Evolutionary conservation across 1,139 yeast genomes (phyloP), one percentile per base, ranked within the genome.

Genomic region (Kurtzmaniella quercitrusa): DNA sequence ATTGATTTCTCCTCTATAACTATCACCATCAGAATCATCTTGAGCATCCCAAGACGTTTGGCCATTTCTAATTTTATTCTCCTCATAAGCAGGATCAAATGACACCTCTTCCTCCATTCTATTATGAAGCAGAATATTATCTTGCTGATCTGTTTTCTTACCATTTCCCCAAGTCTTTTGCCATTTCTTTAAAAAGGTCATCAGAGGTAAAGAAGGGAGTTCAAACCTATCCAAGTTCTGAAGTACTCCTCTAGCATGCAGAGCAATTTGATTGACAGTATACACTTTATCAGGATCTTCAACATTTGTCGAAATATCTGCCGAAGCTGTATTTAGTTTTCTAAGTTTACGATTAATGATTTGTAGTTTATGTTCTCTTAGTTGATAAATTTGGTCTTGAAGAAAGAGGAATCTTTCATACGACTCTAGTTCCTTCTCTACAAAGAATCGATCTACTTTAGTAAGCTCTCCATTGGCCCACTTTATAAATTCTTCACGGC

Each of bases 361-460:
- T 14, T 49, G 47, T 1, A 48, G 41, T 44, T 70, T 72, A 52
- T 85, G 91, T 39, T 79, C 81, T 43, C 79, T 69, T 47, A 87
- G 58, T 48, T 80, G 83, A 48, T 75, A 75, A 39, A 88, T 59
- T 58, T 87, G 95, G 50, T 80, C 86, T 53, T 85, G 86, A 18
- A 88, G 58, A 9, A 83, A 58, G 14, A 81, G 62, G 52, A 77
- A 83, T 48, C 91, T 67, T 45, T 79, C 79, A 40, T 80, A 72
- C 0, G 77, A 80, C 37, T 80, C 84, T 27, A 70, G 69, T 54
- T 86, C 94, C 53, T 75, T 80, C 38, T 74, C 79, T 39, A 59
- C 65, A 58, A 75, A 87, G 56, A 87, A 87, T 0, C 38, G 45
- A 41, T 85, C 82, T 10, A 87, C 84, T 56, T 82, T 85, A 2